Evolutionary conservation across 768 basidiomycete genomes (phyloP).

Genomic region (Hygrophoropsis aurantiaca): DNA sequence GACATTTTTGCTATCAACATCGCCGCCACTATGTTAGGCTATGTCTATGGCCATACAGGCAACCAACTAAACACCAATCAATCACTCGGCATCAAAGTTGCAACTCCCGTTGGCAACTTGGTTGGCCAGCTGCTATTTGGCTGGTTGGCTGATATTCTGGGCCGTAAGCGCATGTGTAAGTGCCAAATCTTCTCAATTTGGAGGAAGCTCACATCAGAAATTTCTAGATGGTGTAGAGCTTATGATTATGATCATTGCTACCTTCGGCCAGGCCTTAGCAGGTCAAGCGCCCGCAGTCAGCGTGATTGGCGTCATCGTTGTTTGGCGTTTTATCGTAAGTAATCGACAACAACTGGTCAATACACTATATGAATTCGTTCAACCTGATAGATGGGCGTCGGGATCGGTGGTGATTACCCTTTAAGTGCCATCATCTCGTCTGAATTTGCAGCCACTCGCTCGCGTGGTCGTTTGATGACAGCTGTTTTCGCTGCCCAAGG

Average conservation of each 20-base stretch:
- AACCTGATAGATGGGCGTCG: slow-evolving; percentile 60
- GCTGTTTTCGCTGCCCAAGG: slow-evolving; percentile 86
- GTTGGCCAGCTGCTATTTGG: slow-evolving; percentile 78
- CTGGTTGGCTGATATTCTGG: slow-evolving; percentile 74
- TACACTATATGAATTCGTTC: neutral
- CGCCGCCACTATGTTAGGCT: slow-evolving; percentile 79
- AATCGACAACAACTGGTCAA: neutral
- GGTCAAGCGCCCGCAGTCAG: slow-evolving; percentile 64
- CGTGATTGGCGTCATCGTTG: slow-evolving; percentile 74
- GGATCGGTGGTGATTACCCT: slow-evolving; percentile 91
- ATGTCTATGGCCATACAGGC: slow-evolving; percentile 58
- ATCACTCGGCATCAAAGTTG: slow-evolving; percentile 75
- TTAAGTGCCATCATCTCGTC: slow-evolving; percentile 84
- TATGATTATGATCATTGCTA: slow-evolving; percentile 79
- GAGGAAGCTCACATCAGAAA: neutral
- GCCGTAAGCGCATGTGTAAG: slow-evolving; percentile 80
- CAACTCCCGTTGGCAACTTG: slow-evolving; percentile 74
- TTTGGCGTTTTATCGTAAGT: slow-evolving; percentile 78
- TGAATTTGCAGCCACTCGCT: slow-evolving; percentile 79
- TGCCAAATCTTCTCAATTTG: slow-evolving; percentile 7
- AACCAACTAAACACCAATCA: slow-evolving; percentile 50
- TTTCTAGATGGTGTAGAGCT: slow-evolving; percentile 51
- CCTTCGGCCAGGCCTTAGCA: slow-evolving; percentile 77
- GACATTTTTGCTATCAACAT: slow-evolving; percentile 93
- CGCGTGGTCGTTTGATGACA: slow-evolving; percentile 85